Conservation (phyloP, 2,329 filamentous ascomycete genomes). For the Gremmenia infestans region DNA sequence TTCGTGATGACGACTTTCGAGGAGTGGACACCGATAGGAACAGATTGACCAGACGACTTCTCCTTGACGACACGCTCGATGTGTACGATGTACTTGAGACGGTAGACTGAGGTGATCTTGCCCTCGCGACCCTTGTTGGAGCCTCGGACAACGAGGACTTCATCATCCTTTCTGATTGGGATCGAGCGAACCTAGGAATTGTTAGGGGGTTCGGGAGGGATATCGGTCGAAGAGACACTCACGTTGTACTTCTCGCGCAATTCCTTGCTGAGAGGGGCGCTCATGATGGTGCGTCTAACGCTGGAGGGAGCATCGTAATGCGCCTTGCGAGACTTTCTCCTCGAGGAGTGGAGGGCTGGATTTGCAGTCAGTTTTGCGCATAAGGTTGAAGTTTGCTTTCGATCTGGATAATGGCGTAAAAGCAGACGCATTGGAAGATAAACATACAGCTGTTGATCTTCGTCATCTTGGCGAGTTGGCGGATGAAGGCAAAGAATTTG, state of each 20-base stretch:
- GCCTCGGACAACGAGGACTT: constrained; percentile 88
- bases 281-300: constrained; percentile 95
- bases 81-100: constrained; percentile 96
- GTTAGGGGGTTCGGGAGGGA: constrained; percentile 2
- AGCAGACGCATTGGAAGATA: constrained; percentile 1
- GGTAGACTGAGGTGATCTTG: constrained; percentile 97
- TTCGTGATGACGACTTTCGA: constrained; percentile 98
- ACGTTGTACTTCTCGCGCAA: constrained; percentile 99
- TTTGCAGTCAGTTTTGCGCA: constrained; percentile 12
- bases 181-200: constrained; percentile 78
- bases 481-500: constrained; percentile 22
- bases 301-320: constrained; percentile 95
- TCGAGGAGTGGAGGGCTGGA: constrained; percentile 68
- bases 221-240: constrained; percentile 36
- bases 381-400: background rate
- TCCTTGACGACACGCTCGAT: constrained; percentile 94
- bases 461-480: constrained; percentile 53
- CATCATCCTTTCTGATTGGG: constrained; percentile 96
- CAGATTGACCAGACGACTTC: constrained; percentile 94
- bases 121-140: constrained; percentile 97
- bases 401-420: background rate
- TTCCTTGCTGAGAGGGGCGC: constrained; percentile 92
- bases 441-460: constrained; percentile 60
- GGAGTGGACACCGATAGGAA: constrained; percentile 89
- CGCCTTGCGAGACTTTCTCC: constrained; percentile 98